A percentile compares a stretch with the other conserved stretches of the same genome.
These are phyloP conservation scores for Pseudogymnoascus sp. DNA, from an alignment of 2,329 filamentous ascomycete genomes.

Conservation along the genomic window DNA sequence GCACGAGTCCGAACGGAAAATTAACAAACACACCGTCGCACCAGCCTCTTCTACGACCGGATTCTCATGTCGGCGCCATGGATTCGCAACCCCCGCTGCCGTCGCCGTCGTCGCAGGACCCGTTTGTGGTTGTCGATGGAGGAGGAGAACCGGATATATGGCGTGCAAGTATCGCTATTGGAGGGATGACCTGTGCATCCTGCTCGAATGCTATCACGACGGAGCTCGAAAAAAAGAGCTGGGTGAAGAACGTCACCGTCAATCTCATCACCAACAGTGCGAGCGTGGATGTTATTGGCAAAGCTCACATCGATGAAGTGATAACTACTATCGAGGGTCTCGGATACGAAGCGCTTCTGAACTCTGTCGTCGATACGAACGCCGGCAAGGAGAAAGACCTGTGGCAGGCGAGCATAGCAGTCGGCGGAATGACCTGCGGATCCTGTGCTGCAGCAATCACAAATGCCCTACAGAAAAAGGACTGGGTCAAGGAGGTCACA, in stretches of 20 bases:
- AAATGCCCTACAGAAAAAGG: constrained; percentile 36
- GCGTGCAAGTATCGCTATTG: constrained; percentile 42
- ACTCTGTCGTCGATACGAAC: constrained; percentile 31
- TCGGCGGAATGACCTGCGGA: constrained; percentile 50
- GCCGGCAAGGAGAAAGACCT: constrained; percentile 16
- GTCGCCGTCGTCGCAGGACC: constrained; percentile 6
- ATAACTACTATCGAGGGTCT: constrained; percentile 47
- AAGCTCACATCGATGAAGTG: constrained; percentile 36
- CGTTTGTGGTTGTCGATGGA: constrained; percentile 30
- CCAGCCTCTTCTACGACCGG: background rate
- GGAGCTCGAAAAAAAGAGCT: constrained; percentile 38
- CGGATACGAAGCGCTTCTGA: constrained; percentile 57
- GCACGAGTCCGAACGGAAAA: background rate
- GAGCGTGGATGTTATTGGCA: constrained; percentile 36
- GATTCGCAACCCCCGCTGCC: background rate
- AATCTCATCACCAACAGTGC: constrained; percentile 47
- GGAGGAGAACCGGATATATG: constrained; percentile 32
- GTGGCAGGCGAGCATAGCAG: constrained; percentile 43
- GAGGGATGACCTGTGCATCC: constrained; percentile 50
- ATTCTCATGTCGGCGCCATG: background rate
- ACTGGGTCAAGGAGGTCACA: constrained; percentile 38
- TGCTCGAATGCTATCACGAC: constrained; percentile 42
- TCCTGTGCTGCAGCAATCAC: constrained; percentile 44
- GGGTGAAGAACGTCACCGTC: constrained; percentile 40
- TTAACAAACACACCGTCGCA: background rate